These are phyloP conservation scores for Botrytis squamosa DNA, from an alignment of 2,329 filamentous ascomycete genomes.

Conservation along the genomic window DNA sequence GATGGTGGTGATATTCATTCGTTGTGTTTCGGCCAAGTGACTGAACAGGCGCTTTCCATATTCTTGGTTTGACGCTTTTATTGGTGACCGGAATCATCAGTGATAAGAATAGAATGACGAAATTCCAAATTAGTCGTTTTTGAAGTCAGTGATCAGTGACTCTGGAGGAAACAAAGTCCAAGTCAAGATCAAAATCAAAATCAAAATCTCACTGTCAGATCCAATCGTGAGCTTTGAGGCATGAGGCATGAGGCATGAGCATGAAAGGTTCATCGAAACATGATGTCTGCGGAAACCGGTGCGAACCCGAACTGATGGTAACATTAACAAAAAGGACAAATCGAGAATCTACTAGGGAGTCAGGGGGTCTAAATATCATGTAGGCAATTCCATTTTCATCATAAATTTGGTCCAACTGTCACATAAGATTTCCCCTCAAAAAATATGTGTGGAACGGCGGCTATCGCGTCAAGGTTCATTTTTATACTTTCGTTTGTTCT, in stretches of 20 bases:
- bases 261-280: slow-evolving; percentile 1
- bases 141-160: not conserved
- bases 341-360: not conserved
- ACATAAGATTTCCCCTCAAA: not conserved
- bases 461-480: slow-evolving; percentile 14
- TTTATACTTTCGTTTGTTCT: not conserved
- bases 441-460: slow-evolving; percentile 8
- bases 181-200: not conserved
- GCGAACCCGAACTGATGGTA: slow-evolving; percentile 12
- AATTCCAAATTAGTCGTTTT: not conserved
- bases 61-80: not conserved
- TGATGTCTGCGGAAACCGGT: not conserved
- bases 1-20: not conserved
- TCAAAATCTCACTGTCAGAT: not conserved
- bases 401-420: slow-evolving; percentile 8
- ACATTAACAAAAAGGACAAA: slow-evolving; percentile 2
- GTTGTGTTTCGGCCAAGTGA: not conserved
- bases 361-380: slow-evolving; percentile 11
- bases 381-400: slow-evolving; percentile 14
- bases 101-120: not conserved
- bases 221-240: not conserved
- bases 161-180: not conserved
- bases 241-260: not conserved
- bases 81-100: not conserved
- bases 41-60: not conserved